Evolutionary conservation across 208 protist genomes (phyloP).

Genomic region (Herpetomonas tarakana): DNA sequence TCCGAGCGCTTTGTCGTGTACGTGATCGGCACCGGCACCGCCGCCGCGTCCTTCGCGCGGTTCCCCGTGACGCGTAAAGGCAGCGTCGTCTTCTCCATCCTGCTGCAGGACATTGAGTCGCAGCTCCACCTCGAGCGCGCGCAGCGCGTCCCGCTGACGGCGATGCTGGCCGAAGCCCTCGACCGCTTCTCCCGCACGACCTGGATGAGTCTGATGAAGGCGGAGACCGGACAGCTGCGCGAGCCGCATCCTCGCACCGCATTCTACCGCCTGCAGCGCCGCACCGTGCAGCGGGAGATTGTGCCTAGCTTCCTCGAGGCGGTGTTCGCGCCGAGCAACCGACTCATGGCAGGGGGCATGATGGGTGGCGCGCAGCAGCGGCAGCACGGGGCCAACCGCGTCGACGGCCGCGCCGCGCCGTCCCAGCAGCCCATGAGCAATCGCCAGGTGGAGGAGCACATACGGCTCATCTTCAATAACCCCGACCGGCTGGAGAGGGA

Average conservation of each 20-base stretch:
- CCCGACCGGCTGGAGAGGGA: constrained; percentile 55
- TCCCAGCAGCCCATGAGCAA: constrained; percentile 14
- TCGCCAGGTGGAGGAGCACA: constrained; percentile 72
- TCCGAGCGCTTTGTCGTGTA: constrained; percentile 75
- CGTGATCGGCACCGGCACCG: constrained; percentile 81
- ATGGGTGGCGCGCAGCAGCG: not conserved
- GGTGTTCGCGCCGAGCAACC: constrained; percentile 40
- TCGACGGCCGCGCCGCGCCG: constrained; percentile 3
- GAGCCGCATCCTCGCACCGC: constrained; percentile 37
- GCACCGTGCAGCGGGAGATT: constrained; percentile 73
- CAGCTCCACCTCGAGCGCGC: constrained; percentile 62
- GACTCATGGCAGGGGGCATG: constrained; percentile 9
- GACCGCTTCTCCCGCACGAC: constrained; percentile 85
- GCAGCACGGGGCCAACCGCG: constrained; percentile 1
- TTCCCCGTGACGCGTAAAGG: constrained; percentile 80
- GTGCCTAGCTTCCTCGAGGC: constrained; percentile 79
- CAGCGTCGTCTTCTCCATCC: constrained; percentile 62
- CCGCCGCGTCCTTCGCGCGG: constrained; percentile 61
- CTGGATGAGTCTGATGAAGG: constrained; percentile 84
- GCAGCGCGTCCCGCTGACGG: constrained; percentile 62
- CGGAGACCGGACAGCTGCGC: constrained; percentile 59
- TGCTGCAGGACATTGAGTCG: constrained; percentile 83
- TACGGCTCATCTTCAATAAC: constrained; percentile 75
- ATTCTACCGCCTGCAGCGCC: constrained; percentile 70
- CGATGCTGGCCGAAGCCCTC: constrained; percentile 61